Evolutionary conservation across 2,329 filamentous ascomycete species (phyloP).

Genomic region (Penicillium aurantiogriseum): DNA sequence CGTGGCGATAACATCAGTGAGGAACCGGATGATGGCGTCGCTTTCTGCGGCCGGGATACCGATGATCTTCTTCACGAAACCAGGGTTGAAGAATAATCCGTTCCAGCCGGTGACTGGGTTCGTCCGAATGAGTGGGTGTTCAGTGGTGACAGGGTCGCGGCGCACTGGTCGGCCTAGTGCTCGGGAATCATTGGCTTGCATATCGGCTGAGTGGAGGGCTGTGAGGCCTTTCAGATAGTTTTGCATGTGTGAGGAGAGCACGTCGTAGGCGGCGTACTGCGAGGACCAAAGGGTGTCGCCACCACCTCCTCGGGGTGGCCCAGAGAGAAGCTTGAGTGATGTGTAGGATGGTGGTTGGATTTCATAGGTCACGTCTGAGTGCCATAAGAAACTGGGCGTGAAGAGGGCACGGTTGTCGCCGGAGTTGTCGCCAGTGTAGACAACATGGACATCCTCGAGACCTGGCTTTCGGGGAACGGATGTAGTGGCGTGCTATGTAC

Average conservation of each 20-base stretch:
- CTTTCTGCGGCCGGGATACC: constrained; percentile 58
- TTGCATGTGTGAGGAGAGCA: constrained; percentile 56
- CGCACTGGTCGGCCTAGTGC: constrained; percentile 53
- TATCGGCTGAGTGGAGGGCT: constrained; percentile 55
- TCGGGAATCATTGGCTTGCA: constrained; percentile 53
- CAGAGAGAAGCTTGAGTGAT: constrained; percentile 54
- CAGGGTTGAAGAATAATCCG: constrained; percentile 58
- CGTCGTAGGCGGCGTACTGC: constrained; percentile 59
- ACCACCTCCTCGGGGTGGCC: constrained; percentile 55
- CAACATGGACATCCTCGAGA: constrained; percentile 57
- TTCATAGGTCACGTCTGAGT: constrained; percentile 59
- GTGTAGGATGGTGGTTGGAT: constrained; percentile 59
- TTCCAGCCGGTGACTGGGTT: constrained; percentile 65
- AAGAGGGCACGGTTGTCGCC: constrained; percentile 56
- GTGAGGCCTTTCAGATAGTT: constrained; percentile 58
- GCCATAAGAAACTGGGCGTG: constrained; percentile 56
- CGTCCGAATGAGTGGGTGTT: constrained; percentile 58
- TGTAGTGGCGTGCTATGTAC: constrained; percentile 51
- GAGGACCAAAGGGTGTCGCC: constrained; percentile 60
- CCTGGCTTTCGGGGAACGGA: constrained; percentile 50
- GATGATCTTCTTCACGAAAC: constrained; percentile 59
- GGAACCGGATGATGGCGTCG: constrained; percentile 51
- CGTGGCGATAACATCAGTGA: constrained; percentile 56
- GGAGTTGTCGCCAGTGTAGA: constrained; percentile 54
- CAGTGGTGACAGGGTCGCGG: constrained; percentile 53